Percentiles rank a stretch among this genome's conserved stretches.
Conservation (phyloP, 768 basidiomycete genomes). For the Paxillus involutus region DNA sequence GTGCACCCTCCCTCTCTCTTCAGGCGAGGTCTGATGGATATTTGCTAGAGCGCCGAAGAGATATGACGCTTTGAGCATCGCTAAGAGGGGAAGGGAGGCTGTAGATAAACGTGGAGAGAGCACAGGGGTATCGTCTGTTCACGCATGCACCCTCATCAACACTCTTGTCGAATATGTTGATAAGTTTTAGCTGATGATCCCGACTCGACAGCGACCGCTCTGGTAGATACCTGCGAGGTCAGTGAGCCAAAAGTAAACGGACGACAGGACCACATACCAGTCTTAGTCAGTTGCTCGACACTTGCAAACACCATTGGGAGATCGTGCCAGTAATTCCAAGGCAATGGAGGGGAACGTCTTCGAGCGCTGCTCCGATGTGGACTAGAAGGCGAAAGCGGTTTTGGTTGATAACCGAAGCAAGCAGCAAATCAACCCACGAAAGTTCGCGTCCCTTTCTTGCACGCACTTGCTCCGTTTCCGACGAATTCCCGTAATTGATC, state of each 20-base stretch:
- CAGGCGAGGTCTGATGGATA: too few relatives aligned
- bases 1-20: too few relatives aligned
- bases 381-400: slow-evolving; percentile 18
- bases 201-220: slow-evolving; percentile 38
- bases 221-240: slow-evolving; percentile 40
- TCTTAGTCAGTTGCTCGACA: slow-evolving; percentile 47
- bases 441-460: slow-evolving; percentile 21
- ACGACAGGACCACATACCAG: slow-evolving; percentile 26
- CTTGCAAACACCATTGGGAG: slow-evolving; percentile 39
- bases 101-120: too few relatives aligned
- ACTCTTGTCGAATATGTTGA: slow-evolving; percentile 37
- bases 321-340: slow-evolving; percentile 37
- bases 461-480: slow-evolving; percentile 16
- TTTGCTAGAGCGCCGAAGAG: too few relatives aligned
- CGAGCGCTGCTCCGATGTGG: slow-evolving; percentile 36
- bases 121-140: too few relatives aligned
- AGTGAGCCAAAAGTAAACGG: not conserved
- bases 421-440: slow-evolving; percentile 21
- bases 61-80: too few relatives aligned
- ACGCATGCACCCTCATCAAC: too few relatives aligned
- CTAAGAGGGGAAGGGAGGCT: too few relatives aligned
- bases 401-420: not conserved
- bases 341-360: slow-evolving; percentile 33
- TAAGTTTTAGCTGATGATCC: slow-evolving; percentile 37
- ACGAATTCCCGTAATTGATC: slow-evolving; percentile 20